Percentiles rank a stretch among this genome's conserved stretches.
Conservation (phyloP, 164 flowering plant genomes). For the Aristolochia californica region DNA sequence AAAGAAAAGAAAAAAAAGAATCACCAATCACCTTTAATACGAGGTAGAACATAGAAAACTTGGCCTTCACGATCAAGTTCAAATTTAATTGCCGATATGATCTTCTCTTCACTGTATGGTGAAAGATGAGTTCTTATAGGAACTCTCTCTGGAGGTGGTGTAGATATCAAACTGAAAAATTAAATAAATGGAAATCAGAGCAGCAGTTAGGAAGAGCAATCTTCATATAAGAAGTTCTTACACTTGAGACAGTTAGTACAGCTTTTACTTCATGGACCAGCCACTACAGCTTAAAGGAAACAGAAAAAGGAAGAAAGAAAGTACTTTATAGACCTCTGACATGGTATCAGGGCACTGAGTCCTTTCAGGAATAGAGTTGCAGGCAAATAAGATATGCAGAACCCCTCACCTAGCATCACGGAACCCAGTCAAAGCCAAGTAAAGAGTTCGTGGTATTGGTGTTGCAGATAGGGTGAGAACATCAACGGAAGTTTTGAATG, state of each 20-base stretch:
- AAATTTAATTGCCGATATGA: slow-evolving; percentile 58
- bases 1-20: not conserved
- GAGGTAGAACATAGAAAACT: slow-evolving; percentile 94
- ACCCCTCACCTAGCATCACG: slow-evolving; percentile 88
- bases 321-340: not conserved
- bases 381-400: not conserved
- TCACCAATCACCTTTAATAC: slow-evolving; percentile 65
- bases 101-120: slow-evolving; percentile 52
- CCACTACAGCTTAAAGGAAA: not conserved
- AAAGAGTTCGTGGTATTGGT: slow-evolving; percentile 95
- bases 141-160: slow-evolving; percentile 99
- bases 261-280: not conserved
- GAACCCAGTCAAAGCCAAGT: slow-evolving; percentile 93
- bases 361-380: no score
- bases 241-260: not conserved
- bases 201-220: not conserved
- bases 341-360: not conserved
- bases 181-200: not conserved
- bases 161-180: slow-evolving; percentile 69
- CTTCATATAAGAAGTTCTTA: not conserved
- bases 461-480: slow-evolving; percentile 98
- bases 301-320: no score
- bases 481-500: slow-evolving; percentile 92
- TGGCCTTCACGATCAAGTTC: slow-evolving; percentile 94
- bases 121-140: slow-evolving; percentile 89